Evolutionary conservation across 495 filamentous ascomycete genomes (phyloP).

Genomic region (Amniculicola lignicola): DNA sequence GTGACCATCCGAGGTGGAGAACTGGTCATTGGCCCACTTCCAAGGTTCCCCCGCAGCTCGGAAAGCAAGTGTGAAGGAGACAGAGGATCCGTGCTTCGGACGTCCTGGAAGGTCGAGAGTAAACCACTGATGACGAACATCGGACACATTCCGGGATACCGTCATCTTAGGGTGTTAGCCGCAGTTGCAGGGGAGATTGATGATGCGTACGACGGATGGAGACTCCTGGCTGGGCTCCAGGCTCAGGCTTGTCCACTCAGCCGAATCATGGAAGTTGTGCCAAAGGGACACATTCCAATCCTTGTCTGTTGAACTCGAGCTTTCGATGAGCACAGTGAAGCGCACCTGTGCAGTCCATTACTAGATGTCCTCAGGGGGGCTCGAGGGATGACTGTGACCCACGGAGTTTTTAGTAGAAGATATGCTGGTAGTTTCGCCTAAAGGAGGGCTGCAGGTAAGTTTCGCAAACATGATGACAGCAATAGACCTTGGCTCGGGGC

Average conservation of each 20-base stretch:
- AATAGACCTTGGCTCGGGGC: neutral
- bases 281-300: slow-evolving; percentile 73
- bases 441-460: slow-evolving; percentile 59
- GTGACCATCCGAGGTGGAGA: slow-evolving; percentile 59
- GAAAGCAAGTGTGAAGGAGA: slow-evolving; percentile 75
- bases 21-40: slow-evolving; percentile 72
- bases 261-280: slow-evolving; percentile 56
- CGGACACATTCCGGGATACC: slow-evolving; percentile 8
- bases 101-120: slow-evolving; percentile 35
- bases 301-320: slow-evolving; percentile 51
- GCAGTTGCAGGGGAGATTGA: neutral
- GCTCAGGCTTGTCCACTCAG: slow-evolving; percentile 50
- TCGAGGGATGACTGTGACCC: neutral
- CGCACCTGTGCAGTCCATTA: slow-evolving; percentile 41
- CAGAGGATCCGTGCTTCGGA: slow-evolving; percentile 40
- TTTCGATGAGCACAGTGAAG: slow-evolving; percentile 72
- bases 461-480: slow-evolving; percentile 47
- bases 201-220: slow-evolving; percentile 36
- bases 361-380: neutral
- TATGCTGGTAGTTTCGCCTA: slow-evolving; percentile 66
- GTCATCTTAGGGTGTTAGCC: slow-evolving; percentile 16
- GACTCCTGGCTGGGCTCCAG: slow-evolving; percentile 47
- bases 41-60: slow-evolving; percentile 57
- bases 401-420: slow-evolving; percentile 15
- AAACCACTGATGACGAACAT: slow-evolving; percentile 42